These are phyloP conservation scores for Leccinum sublutescens DNA, from an alignment of 768 basidiomycete genomes.

Conservation along the genomic window DNA sequence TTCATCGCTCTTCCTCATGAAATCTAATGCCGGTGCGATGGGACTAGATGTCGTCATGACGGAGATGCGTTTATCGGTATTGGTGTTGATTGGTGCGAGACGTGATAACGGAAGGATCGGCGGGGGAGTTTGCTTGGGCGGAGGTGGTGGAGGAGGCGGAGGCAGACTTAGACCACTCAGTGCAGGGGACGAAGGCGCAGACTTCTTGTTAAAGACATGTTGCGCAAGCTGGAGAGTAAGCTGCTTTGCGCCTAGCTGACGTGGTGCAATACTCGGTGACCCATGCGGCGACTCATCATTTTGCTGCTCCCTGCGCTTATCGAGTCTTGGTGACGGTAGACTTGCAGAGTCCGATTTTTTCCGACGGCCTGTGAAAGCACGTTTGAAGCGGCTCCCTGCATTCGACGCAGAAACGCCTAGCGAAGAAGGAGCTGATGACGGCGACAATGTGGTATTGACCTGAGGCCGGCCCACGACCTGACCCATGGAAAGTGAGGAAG, in stretches of 20 bases:
- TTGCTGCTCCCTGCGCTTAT: constrained; percentile 21
- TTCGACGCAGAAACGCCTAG: constrained; percentile 18
- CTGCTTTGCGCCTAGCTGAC: constrained; percentile 33
- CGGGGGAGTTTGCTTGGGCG: constrained; percentile 37
- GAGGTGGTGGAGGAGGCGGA: constrained; percentile 37
- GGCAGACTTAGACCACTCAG: constrained; percentile 31
- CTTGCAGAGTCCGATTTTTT: constrained; percentile 29
- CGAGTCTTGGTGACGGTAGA: constrained; percentile 22
- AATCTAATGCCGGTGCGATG: constrained; percentile 57
- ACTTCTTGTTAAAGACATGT: constrained; percentile 45
- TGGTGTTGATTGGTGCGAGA: constrained; percentile 22
- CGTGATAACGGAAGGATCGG: constrained; percentile 20
- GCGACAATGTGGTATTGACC: constrained; percentile 19
- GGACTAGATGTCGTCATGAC: constrained; percentile 54
- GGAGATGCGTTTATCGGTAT: constrained; percentile 43
- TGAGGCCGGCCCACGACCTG: constrained; percentile 36
- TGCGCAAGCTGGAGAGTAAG: constrained; percentile 45
- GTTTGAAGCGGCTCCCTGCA: constrained; percentile 30
- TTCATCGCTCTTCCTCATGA: constrained; percentile 44
- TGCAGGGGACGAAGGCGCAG: constrained; percentile 32
- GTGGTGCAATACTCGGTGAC: constrained; percentile 11
- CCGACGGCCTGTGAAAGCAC: constrained; percentile 33
- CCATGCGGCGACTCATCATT: constrained; percentile 17
- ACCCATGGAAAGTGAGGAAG: constrained; percentile 32
- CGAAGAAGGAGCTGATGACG: constrained; percentile 29